Evolutionary conservation across 371 early-diverging fungal genomes (phyloP).

Genomic region (Rhizopus delemar): DNA sequence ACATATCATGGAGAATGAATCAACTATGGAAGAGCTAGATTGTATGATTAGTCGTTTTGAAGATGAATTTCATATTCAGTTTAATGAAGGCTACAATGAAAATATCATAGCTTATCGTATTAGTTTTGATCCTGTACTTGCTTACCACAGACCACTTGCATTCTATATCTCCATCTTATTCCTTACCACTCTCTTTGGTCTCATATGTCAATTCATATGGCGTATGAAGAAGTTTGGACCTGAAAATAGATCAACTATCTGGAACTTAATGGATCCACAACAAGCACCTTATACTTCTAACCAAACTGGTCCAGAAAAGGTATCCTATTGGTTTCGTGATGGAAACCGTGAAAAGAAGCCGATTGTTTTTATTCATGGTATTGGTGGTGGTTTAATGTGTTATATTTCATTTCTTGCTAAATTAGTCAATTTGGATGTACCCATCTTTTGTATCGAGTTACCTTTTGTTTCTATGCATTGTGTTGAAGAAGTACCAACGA

Average conservation of each 20-base stretch:
- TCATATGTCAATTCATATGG: conserved; percentile 31
- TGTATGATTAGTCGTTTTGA: conserved; percentile 53
- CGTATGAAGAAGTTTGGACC: conserved; percentile 40
- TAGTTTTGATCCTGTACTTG: conserved; percentile 66
- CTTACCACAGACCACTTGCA: conserved; percentile 65
- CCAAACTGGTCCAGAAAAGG: conserved; percentile 16
- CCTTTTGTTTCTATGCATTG: conserved; percentile 72
- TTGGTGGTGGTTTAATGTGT: conserved; percentile 65
- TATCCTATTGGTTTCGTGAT: conserved; percentile 58
- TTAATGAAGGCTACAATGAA: conserved; percentile 59
- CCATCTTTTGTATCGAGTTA: conserved; percentile 68
- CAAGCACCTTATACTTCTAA: conserved; percentile 12
- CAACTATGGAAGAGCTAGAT: conserved; percentile 39
- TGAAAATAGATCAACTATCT: conserved; percentile 34
- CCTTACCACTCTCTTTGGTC: conserved; percentile 21
- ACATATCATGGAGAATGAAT: conserved; percentile 38
- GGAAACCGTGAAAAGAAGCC: conserved; percentile 55
- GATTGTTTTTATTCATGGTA: conserved; percentile 74
- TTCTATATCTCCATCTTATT: conserved; percentile 53
- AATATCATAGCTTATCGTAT: conserved; percentile 58
- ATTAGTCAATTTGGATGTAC: conserved; percentile 48
- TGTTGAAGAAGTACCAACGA: conserved; percentile 60
- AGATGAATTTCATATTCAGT: conserved; percentile 37
- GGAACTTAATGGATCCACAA: conserved; percentile 33
- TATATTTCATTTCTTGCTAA: conserved; percentile 56